Base-by-base conservation (phyloP, 768 basidiomycete species). In the Termitomyces titanicus region DNA sequence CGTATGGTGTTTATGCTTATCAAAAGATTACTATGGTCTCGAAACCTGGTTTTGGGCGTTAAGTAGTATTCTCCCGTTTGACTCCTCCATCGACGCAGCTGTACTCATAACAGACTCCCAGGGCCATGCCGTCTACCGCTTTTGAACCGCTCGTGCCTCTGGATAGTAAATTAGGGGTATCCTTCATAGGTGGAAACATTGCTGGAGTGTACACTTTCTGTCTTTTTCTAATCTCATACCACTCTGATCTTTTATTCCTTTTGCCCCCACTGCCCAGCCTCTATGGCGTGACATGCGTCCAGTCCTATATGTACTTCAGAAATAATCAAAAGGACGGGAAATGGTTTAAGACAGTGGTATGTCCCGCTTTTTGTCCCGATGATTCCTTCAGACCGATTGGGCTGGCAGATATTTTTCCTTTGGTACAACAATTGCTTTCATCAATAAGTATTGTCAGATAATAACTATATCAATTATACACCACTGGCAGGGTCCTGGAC, bases 231-330 rank as follows among this genome's bases (percentile, higher is more conserved):
- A 11, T 39, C 15, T n/a, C 18, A 3, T 2, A 15, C 24, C 1
- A 17, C 18, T n/a, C 9, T 15, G 3, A 31, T 13, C 2, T 39
- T 29, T 9, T 29, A 29, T 29, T 29, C 29, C 29, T 12, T 7
- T 10, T 8, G n/a, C 27, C 20, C n/a, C n/a, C n/a, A n/a, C n/a
- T n/a, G n/a, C n/a, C 8, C 7, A 55, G 54, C 13, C 35, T 55
- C 24, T 55, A 50, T 22, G 54, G 54, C 0, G 44, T 55, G 11
- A 51, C 40, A 29, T 55, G 54, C 12, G 54, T 55, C 15, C 54
- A 55, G 18, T 34, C 24, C 15, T 55, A 44, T 17, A 45, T 43
- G 3, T 55, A 55, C 35, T 50, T 55, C 43, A 43, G 11, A 6
- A 25, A 27, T 20, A 44, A 25, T 27, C 17, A 27, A 7, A 55